phyloP scores from a whole-genome alignment of 495 filamentous ascomycete species.

The Eremomyces bilateralis region DNA sequence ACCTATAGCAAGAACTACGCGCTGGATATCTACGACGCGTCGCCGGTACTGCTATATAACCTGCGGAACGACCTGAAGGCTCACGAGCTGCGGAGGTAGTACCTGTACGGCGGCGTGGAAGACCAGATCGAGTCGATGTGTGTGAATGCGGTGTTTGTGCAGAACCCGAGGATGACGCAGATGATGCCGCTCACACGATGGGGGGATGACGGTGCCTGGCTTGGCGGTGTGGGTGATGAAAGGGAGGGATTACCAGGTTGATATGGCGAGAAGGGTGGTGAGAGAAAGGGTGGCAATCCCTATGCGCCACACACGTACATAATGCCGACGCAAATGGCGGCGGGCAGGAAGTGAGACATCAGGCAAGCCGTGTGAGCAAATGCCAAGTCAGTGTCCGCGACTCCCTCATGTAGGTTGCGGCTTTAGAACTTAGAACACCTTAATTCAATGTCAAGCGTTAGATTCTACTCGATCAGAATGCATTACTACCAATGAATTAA shows the following conservation, averaged over 20 bases:
- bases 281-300: conserved; percentile 7
- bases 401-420: too few species aligned
- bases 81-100: conserved; percentile 4
- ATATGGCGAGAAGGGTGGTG: conserved; percentile 7
- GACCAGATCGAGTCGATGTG: conserved; percentile 6
- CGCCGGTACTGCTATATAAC: conserved; percentile 14
- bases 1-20: conserved; percentile 12
- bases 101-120: conserved; percentile 5
- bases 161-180: conserved; percentile 7
- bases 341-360: too few species aligned
- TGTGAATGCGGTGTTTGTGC: conserved; percentile 2
- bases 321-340: too few species aligned
- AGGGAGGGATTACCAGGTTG: conserved; percentile 10
- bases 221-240: conserved; percentile 9
- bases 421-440: too few species aligned
- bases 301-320: conserved; percentile 4
- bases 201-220: conserved; percentile 8
- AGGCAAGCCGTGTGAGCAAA: too few species aligned
- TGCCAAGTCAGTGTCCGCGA: too few species aligned
- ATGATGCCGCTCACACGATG: conserved; percentile 9
- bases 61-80: conserved; percentile 13
- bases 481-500: too few species aligned
- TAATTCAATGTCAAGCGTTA: too few species aligned
- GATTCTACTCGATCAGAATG: too few species aligned
- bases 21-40: conserved; percentile 14